Percentiles rank a stretch among this genome's conserved stretches.
phyloP scores from a whole-genome alignment of 441 rosid genomes.

The Erodium moschatum region DNA sequence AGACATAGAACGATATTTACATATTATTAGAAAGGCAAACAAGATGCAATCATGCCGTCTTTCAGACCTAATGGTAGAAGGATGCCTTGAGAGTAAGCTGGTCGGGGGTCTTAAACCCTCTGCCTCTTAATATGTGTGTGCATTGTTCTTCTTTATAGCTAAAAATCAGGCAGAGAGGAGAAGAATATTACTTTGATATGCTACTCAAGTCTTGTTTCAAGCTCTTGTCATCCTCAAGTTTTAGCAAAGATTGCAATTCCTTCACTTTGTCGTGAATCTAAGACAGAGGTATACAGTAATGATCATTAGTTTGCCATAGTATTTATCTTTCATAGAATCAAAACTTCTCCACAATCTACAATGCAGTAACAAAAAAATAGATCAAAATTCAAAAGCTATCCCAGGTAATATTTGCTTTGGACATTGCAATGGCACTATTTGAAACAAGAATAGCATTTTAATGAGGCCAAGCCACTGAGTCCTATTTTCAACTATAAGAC shows the following conservation, averaged over 20 bases:
- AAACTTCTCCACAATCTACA: neutral
- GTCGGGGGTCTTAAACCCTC: neutral
- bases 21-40: too few species aligned
- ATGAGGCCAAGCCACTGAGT: too few species aligned
- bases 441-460: too few species aligned
- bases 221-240: slow-evolving; percentile 40
- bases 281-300: slow-evolving; percentile 21
- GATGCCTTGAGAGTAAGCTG: too few species aligned
- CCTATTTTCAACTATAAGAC: too few species aligned
- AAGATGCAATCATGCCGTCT: too few species aligned
- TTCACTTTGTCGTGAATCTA: slow-evolving; percentile 54
- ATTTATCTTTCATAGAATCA: slow-evolving; percentile 1
- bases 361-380: neutral
- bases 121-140: neutral
- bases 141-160: neutral
- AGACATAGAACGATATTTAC: too few species aligned
- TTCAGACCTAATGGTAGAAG: too few species aligned
- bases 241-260: slow-evolving; percentile 45
- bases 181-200: slow-evolving; percentile 42
- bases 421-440: too few species aligned
- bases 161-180: neutral
- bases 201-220: slow-evolving; percentile 37
- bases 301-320: slow-evolving; percentile 8
- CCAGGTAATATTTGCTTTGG: too few species aligned
- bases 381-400: too few species aligned